A percentile compares a stretch with the other conserved stretches of the same genome.
phyloP scores from a whole-genome alignment of 2,329 filamentous ascomycete species.

The Neoarthrinium moseri region DNA sequence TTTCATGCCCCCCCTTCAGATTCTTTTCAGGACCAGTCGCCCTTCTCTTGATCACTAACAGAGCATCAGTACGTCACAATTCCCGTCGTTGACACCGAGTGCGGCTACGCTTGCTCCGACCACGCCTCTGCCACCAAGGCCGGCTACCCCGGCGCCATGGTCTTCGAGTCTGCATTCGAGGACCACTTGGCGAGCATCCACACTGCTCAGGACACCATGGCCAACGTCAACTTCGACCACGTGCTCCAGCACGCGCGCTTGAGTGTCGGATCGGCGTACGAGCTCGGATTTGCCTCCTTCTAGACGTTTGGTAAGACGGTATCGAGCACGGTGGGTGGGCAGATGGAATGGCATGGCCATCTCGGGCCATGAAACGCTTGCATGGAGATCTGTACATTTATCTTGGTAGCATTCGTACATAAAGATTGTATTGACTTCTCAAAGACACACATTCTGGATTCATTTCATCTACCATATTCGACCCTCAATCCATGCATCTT shows the following conservation, averaged over 20 bases:
- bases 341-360: no score
- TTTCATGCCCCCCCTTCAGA: background rate
- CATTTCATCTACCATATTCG: no score
- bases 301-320: no score
- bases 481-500: no score
- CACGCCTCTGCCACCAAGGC: constrained; percentile 66
- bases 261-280: constrained; percentile 46
- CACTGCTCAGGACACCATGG: constrained; percentile 68
- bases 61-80: constrained; percentile 30
- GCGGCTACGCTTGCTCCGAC: constrained; percentile 63
- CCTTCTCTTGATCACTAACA: background rate
- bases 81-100: constrained; percentile 45
- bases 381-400: no score
- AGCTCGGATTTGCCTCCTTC: constrained; percentile 39
- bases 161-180: constrained; percentile 61
- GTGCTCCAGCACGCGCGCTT: constrained; percentile 62
- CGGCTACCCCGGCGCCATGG: constrained; percentile 64
- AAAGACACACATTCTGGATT: no score
- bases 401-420: no score
- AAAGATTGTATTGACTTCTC: no score
- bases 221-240: constrained; percentile 66
- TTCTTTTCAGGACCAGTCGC: background rate
- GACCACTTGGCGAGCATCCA: constrained; percentile 70
- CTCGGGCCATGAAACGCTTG: no score
- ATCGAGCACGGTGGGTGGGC: no score